Evolutionary conservation across 2,329 filamentous ascomycete genomes (phyloP).

Genomic region (Cryphonectria japonica): DNA sequence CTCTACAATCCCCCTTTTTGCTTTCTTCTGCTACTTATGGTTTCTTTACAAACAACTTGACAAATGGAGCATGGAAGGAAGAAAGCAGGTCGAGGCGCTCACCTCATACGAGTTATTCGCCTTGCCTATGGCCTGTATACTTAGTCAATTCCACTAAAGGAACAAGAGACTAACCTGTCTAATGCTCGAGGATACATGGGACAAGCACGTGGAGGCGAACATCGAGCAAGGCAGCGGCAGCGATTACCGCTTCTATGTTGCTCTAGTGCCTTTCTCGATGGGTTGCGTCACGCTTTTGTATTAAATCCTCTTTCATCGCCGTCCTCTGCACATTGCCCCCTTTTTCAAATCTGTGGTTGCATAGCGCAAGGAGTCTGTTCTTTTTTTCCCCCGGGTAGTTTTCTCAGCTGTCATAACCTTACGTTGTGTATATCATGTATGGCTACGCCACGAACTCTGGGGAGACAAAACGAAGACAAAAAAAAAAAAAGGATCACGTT

Average conservation of each 20-base stretch:
- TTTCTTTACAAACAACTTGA: not conserved
- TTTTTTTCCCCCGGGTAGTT: not conserved
- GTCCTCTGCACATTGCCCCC: constrained; percentile 21
- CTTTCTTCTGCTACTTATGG: not conserved
- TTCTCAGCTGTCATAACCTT: not conserved
- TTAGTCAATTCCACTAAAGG: not conserved
- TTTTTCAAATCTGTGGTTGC: constrained; percentile 15
- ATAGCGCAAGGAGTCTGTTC: constrained; percentile 26
- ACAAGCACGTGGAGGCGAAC: too few relatives aligned
- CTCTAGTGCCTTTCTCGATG: constrained; percentile 10
- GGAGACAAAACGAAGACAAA: not conserved
- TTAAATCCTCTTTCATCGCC: constrained; percentile 6
- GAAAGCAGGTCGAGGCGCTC: not conserved
- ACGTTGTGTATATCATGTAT: not conserved
- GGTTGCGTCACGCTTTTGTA: constrained; percentile 15
- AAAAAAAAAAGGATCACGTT: not conserved
- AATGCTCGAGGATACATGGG: too few relatives aligned
- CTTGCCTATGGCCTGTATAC: not conserved
- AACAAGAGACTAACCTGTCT: too few relatives aligned
- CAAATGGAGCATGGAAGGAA: not conserved
- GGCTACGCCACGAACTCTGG: not conserved
- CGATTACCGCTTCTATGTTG: not conserved
- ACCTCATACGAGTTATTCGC: not conserved
- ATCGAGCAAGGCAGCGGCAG: too few relatives aligned
- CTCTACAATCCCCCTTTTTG: not conserved